phyloP scores from a whole-genome alignment of 2,329 filamentous ascomycete genomes.

The Paraphaeosphaeria minitans region DNA sequence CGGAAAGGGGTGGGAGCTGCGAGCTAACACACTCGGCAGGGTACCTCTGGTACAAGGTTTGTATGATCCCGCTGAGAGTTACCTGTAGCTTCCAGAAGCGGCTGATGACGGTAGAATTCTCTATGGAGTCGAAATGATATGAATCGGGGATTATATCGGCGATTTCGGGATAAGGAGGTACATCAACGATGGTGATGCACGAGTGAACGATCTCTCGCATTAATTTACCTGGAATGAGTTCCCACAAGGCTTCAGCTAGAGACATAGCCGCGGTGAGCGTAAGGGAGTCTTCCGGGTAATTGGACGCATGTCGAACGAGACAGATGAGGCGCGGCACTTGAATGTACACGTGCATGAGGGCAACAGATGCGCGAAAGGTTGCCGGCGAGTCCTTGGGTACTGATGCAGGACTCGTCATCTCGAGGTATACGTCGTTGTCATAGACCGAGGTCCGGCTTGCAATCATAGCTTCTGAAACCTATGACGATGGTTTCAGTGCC shows the following conservation, averaged over 20 bases:
- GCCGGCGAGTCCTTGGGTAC: slow-evolving; percentile 12
- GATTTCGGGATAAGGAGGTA: slow-evolving; percentile 22
- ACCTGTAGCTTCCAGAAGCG: slow-evolving; percentile 36
- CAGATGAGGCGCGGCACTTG: slow-evolving; percentile 34
- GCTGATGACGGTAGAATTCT: slow-evolving; percentile 29
- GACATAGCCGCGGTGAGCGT: slow-evolving; percentile 29
- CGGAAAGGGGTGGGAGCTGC: slow-evolving; percentile 21
- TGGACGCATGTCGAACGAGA: slow-evolving; percentile 25
- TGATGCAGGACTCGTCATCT: slow-evolving; percentile 26
- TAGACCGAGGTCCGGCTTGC: slow-evolving; percentile 34
- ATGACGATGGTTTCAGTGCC: slow-evolving; percentile 12
- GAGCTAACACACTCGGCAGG: slow-evolving; percentile 22
- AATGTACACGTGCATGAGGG: slow-evolving; percentile 38
- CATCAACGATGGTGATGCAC: slow-evolving; percentile 16
- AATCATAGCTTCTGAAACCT: slow-evolving; percentile 40
- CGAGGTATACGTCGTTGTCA: slow-evolving; percentile 36
- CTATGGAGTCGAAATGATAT: slow-evolving; percentile 28
- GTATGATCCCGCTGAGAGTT: slow-evolving; percentile 28
- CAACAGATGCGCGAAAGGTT: slow-evolving; percentile 25
- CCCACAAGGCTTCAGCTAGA: slow-evolving; percentile 29
- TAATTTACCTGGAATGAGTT: slow-evolving; percentile 20
- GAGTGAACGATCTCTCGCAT: slow-evolving; percentile 24
- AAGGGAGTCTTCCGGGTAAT: slow-evolving; percentile 24
- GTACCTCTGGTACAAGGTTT: slow-evolving; percentile 33
- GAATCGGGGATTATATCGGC: slow-evolving; percentile 27